A percentile compares a stretch with the other conserved stretches of the same genome.
Conservation (phyloP, 2,329 filamentous ascomycete species). For the Pyricularia grisea region DNA sequence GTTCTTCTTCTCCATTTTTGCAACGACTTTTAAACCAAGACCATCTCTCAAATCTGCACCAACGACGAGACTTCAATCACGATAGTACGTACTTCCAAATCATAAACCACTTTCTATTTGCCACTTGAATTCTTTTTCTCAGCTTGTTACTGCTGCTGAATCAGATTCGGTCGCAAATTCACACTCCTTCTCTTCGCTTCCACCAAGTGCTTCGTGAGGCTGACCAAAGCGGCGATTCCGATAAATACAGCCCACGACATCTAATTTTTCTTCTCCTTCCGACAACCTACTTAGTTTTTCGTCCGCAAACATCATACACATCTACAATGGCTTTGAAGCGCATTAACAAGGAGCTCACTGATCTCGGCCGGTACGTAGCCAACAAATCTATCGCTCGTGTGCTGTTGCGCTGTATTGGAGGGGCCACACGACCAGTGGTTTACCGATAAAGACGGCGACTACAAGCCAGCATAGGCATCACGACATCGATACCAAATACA, state of each 20-base stretch:
- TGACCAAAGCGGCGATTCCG: slow-evolving; percentile 1
- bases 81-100: neutral
- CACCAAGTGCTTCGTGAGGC: slow-evolving; percentile 3
- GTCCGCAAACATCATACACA: slow-evolving; percentile 15
- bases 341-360: slow-evolving; percentile 90
- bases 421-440: neutral
- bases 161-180: slow-evolving; percentile 2
- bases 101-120: neutral
- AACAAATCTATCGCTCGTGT: slow-evolving; percentile 2
- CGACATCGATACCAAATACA: neutral
- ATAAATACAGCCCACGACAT: slow-evolving; percentile 5
- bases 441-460: neutral
- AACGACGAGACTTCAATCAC: neutral
- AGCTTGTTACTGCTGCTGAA: neutral
- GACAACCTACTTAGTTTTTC: slow-evolving; percentile 9
- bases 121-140: neutral
- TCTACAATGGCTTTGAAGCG: slow-evolving; percentile 76
- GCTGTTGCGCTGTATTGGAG: neutral
- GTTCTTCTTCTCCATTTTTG: slow-evolving; percentile 1
- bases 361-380: slow-evolving; percentile 70
- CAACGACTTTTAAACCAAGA: neutral
- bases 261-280: neutral
- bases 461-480: neutral
- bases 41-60: neutral
- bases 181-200: slow-evolving; percentile 7